Evolutionary conservation across 371 early-diverging fungal species (phyloP), one percentile per base, ranked within the genome.

Genomic region (Entomophthora muscae): DNA sequence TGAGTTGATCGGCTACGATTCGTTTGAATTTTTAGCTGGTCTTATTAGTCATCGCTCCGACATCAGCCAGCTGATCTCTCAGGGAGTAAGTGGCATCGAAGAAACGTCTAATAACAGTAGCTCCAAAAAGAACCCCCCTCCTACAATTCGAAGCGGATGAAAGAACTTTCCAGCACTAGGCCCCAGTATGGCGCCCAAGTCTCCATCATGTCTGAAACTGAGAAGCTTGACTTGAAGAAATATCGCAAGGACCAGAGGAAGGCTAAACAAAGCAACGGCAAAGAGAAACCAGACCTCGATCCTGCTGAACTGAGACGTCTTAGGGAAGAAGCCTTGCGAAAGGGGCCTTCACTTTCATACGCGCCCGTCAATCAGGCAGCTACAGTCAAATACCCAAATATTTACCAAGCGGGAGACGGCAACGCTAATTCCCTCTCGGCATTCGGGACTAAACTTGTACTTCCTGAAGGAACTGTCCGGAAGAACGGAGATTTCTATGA

Each of bases 1-100:
- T 2, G 89, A 90, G 66, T 68, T 86, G 0, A 72, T 90, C n/a
- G 91, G 91, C 0, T 86, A 74, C 66, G 84, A 85, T 30, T 80
- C 79, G 26, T 69, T 90, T 52, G 85, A 87, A 33, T 77, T 88
- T 52, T 76, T 88, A 27, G 71, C 78, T 0, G 72, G 68, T 0
- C 66, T 84, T 2, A 68, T 84, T 12, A 65, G 75, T 1, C 72
- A 78, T 66, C 73, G 82, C 17, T 63, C 69, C 0, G 52, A 52
- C 22, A 1, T 66, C 7, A 57, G n/a, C 5, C 30, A 10, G 1
- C 13, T 29, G 1, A 10, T 65, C 21, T 22, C n/a, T 7, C 51
- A 30, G 3, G 53, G 56, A 3, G 61, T 66, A 53, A n/a, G 32
- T 12, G 51, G 52, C 3, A 13, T 10, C 0, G 70, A 67, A 13